These are phyloP conservation scores for Butyriboletus loyo DNA, from an alignment of 768 basidiomycete species.

Conservation along the genomic window DNA sequence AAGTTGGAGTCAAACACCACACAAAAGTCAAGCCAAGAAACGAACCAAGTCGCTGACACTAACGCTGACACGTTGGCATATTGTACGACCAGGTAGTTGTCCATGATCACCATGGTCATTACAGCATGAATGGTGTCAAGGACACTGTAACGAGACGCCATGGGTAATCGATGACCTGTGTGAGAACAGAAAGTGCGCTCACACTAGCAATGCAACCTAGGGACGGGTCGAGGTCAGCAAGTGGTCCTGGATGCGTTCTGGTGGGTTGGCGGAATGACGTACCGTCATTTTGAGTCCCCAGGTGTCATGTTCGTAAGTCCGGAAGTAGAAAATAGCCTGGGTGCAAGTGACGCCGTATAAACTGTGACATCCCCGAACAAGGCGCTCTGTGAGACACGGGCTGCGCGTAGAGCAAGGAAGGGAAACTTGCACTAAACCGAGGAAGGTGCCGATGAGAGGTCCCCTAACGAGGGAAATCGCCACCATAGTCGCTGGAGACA, in stretches of 20 bases:
- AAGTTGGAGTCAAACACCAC: background rate
- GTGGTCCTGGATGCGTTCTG: background rate
- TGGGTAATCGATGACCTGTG: background rate
- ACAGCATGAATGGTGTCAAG: constrained; percentile 22
- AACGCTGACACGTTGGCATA: constrained; percentile 13
- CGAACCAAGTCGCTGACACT: constrained; percentile 20
- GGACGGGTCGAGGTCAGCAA: background rate
- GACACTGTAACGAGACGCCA: constrained; percentile 2
- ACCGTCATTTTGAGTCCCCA: constrained; percentile 22
- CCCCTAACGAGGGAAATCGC: constrained; percentile 22
- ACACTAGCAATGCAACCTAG: constrained; percentile 26
- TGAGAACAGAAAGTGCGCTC: background rate
- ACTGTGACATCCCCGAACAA: constrained; percentile 1
- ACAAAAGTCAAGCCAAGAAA: background rate
- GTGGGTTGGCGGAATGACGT: background rate
- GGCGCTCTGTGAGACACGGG: background rate
- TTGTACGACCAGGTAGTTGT: constrained; percentile 21
- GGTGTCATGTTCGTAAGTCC: constrained; percentile 18
- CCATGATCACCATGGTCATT: constrained; percentile 23
- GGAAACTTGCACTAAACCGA: constrained; percentile 20
- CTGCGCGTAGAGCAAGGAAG: background rate
- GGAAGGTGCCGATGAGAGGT: constrained; percentile 26
- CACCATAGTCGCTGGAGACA: constrained; percentile 2
- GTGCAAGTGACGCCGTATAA: constrained; percentile 29
- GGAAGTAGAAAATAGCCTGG: constrained; percentile 29